Base-by-base conservation (phyloP, 1,139 yeast genomes). In the Blastobotrys ciferrii region DNA sequence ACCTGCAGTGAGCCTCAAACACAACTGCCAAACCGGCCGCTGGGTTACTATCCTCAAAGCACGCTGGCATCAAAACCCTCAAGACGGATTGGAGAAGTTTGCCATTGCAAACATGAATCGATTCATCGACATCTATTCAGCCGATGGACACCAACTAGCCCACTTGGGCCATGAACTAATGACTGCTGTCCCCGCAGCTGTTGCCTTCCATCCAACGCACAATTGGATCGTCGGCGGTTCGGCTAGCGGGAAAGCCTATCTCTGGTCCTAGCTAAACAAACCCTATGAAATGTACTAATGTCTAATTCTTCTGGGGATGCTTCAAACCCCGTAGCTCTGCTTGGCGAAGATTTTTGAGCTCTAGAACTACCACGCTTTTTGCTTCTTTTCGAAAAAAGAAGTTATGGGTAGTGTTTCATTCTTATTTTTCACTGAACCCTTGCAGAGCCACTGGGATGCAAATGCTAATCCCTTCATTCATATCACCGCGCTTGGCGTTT, bases 141-240 rank as follows among this genome's bases (percentile, higher is more conserved):
- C 85, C 53, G 71, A 78, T 36, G 98, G 98, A 1, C 75, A 76
- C 42, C 89, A 84, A 53, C 63, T 91, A 20, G 95, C 91, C 1
- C 95, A 87, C 63, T 67, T 87, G 32, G 73, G 78, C 2, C 82
- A 78, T 44, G 75, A 70, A 36, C 58, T 72, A 39, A 78, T 86
- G 67, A 87, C 95, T 0, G 89, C 95, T 0, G 96, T 92, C 1
- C 98, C 98, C 1, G 97, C 98, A 0, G 97, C 87, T 1, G 75
- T 81, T 18, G 73, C 80, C 18, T 75, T 92, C 69, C 98, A 92
- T 65, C 95, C 92, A 2, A 77, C 86, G 1, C 77, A 83, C 59
- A 88, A 91, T 64, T 89, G 97, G 96, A 71, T 86, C 2, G 89
- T 80, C 1, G 98, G 98, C 2, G 98, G 96, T 6, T 86, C 91